A percentile compares a stretch with the other conserved stretches of the same genome.
Conservation (phyloP, 371 early-diverging fungal species). For the Parasitella parasitica region DNA sequence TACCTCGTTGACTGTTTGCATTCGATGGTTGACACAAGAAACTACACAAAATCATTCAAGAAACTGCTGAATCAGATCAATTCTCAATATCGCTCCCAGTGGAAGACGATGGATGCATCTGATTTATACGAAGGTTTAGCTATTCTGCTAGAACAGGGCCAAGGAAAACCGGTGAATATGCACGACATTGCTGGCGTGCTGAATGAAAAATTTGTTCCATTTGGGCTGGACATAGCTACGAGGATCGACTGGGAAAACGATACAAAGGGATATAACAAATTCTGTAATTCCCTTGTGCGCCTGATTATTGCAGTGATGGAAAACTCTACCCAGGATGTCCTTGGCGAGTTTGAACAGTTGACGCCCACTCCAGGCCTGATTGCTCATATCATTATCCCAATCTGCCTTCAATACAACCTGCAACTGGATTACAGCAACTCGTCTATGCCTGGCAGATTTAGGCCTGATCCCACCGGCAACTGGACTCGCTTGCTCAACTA, state of each 20-base stretch:
- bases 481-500: conserved; percentile 48
- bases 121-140: conserved; percentile 54
- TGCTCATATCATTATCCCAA: conserved; percentile 51
- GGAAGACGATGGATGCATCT: conserved; percentile 54
- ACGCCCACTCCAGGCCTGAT: conserved; percentile 45
- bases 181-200: conserved; percentile 45
- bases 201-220: conserved; percentile 49
- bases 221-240: conserved; percentile 44
- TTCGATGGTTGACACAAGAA: conserved; percentile 37
- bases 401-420: conserved; percentile 53
- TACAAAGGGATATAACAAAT: conserved; percentile 27
- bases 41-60: conserved; percentile 43
- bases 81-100: conserved; percentile 43
- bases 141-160: conserved; percentile 43
- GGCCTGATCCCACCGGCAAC: conserved; percentile 35
- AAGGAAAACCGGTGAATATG: conserved; percentile 42
- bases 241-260: conserved; percentile 45
- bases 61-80: conserved; percentile 48
- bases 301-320: conserved; percentile 59
- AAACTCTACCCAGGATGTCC: conserved; percentile 51
- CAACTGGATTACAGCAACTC: conserved; percentile 28
- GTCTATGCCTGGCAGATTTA: conserved; percentile 14
- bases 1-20: conserved; percentile 44
- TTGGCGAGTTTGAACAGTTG: conserved; percentile 49
- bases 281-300: conserved; percentile 54